Evolutionary conservation across 805 yeast genomes (phyloP).

Genomic region (Priceomyces haplophilus): DNA sequence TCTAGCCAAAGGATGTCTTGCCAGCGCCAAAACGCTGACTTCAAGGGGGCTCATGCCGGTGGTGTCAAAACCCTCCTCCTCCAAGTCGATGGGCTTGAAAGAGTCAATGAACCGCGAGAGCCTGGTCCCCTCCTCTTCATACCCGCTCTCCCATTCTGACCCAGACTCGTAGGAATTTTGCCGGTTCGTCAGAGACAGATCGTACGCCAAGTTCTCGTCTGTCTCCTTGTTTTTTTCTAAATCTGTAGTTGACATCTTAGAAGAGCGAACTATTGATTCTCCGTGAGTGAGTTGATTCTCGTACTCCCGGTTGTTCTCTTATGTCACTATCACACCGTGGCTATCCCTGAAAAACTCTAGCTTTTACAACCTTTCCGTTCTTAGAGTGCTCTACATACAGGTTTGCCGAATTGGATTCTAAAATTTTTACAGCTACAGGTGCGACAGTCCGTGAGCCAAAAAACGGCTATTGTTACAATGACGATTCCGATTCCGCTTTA

Average conservation of each 20-base stretch:
- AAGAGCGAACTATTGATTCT: not conserved
- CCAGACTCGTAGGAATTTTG: not conserved
- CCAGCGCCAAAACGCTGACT: conserved; percentile 36
- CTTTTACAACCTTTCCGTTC: too few species aligned
- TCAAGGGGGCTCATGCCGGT: conserved; percentile 37
- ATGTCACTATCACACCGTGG: too few species aligned
- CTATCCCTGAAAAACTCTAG: too few species aligned
- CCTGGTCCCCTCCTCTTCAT: conserved; percentile 1
- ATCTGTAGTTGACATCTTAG: not conserved
- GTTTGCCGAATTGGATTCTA: too few species aligned
- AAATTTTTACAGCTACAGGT: too few species aligned
- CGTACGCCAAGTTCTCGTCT: not conserved
- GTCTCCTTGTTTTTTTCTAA: not conserved
- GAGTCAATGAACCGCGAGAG: conserved; percentile 25
- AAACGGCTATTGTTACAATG: too few species aligned
- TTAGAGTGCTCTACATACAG: too few species aligned
- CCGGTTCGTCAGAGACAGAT: not conserved
- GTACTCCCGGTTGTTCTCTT: too few species aligned
- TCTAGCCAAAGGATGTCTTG: conserved; percentile 43
- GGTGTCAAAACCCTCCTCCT: conserved; percentile 41
- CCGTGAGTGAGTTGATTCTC: too few species aligned
- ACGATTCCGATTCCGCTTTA: too few species aligned
- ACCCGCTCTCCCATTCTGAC: not conserved
- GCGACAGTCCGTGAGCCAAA: too few species aligned
- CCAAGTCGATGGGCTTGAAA: conserved; percentile 37